A percentile compares a stretch with the other conserved stretches of the same genome.
phyloP scores from a whole-genome alignment of 2,329 filamentous ascomycete genomes.

The Cryoendolithus antarcticus region DNA sequence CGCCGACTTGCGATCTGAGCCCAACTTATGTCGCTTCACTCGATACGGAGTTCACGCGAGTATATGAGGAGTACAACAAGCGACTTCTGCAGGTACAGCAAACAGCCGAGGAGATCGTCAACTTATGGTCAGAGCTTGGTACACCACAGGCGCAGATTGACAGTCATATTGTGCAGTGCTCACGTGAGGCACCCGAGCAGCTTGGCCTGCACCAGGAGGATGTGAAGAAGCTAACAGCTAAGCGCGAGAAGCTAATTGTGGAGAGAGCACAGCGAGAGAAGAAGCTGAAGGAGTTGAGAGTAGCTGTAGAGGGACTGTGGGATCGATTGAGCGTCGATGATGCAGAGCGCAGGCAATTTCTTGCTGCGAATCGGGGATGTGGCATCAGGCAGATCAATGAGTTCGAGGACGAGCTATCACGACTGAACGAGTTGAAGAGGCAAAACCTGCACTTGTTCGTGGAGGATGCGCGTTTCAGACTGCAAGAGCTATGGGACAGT shows the following conservation, averaged over 20 bases:
- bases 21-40: slow-evolving; percentile 74
- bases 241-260: slow-evolving; percentile 69
- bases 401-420: slow-evolving; percentile 78
- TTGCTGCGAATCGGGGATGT: slow-evolving; percentile 82
- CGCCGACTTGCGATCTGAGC: slow-evolving; percentile 84
- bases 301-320: slow-evolving; percentile 78
- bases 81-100: slow-evolving; percentile 65
- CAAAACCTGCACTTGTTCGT: slow-evolving; percentile 94
- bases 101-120: slow-evolving; percentile 73
- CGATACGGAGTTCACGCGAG: slow-evolving; percentile 80
- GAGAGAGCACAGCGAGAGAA: slow-evolving; percentile 82
- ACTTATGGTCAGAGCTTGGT: slow-evolving; percentile 89
- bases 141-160: slow-evolving; percentile 94
- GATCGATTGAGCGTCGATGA: slow-evolving; percentile 75
- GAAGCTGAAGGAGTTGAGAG: slow-evolving; percentile 61
- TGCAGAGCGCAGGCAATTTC: slow-evolving; percentile 69
- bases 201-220: slow-evolving; percentile 86
- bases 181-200: slow-evolving; percentile 84
- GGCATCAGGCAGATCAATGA: slow-evolving; percentile 89
- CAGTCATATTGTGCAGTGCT: slow-evolving; percentile 71
- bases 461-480: slow-evolving; percentile 77
- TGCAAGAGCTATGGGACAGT: slow-evolving; percentile 91
- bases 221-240: slow-evolving; percentile 55
- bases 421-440: slow-evolving; percentile 82
- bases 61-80: slow-evolving; percentile 91